Evolutionary conservation across 2,329 filamentous ascomycete species (phyloP).

Genomic region (Bertia moriformis): DNA sequence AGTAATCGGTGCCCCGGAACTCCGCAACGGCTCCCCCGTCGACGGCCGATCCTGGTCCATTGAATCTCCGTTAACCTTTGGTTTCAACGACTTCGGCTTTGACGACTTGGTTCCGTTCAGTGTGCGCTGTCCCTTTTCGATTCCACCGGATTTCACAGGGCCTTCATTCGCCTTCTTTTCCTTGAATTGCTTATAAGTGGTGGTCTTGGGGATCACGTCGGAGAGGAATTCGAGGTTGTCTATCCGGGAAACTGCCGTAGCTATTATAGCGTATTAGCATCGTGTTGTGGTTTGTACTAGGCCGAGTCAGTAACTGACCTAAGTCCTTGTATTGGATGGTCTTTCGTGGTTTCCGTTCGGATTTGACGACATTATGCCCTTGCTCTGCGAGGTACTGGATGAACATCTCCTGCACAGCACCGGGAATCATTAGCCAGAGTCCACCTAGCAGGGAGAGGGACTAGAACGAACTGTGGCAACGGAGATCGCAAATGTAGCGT

Average conservation of each 20-base stretch:
- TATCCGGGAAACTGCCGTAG: constrained; percentile 70
- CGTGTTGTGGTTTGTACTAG: constrained; percentile 2
- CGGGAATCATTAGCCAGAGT: not conserved
- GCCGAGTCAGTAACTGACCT: constrained; percentile 32
- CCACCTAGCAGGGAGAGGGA: not conserved
- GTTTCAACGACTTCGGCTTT: not conserved
- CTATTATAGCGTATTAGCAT: no score
- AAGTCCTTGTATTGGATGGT: constrained; percentile 96
- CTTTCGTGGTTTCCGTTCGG: constrained; percentile 78
- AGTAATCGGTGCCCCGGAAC: no score
- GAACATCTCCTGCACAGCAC: constrained; percentile 68
- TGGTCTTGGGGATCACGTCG: constrained; percentile 78
- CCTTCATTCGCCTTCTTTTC: constrained; percentile 20
- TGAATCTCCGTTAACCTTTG: no score
- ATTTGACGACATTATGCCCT: constrained; percentile 73
- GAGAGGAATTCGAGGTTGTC: constrained; percentile 92
- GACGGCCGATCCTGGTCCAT: no score
- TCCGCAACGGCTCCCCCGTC: no score
- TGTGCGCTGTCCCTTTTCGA: constrained; percentile 1
- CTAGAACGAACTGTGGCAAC: constrained; percentile 58
- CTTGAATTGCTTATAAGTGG: constrained; percentile 67
- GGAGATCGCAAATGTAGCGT: constrained; percentile 85
- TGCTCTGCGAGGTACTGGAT: constrained; percentile 80
- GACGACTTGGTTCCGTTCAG: not conserved
- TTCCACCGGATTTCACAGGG: not conserved